Percentiles rank a stretch among this genome's conserved stretches.
Evolutionary conservation across 257 asterid genomes (phyloP).

Genomic region (Penstemon davidsonii): DNA sequence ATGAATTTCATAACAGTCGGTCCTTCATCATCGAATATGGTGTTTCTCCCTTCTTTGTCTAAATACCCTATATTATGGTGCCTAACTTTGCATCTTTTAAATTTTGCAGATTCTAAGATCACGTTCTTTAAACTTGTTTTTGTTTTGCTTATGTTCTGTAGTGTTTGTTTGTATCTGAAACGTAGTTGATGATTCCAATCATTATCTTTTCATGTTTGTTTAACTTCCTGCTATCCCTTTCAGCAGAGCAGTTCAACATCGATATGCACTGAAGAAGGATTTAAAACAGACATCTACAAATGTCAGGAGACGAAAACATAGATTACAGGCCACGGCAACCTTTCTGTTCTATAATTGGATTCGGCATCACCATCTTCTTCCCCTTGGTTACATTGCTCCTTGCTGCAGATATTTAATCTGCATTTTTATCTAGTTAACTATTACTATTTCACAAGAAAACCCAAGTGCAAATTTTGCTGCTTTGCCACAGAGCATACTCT

Average conservation of each 20-base stretch:
- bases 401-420: not conserved
- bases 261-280: conserved; percentile 25
- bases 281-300: conserved; percentile 26
- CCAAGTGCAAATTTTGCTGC: too few relatives aligned
- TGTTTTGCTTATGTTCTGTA: too few relatives aligned
- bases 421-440: too few relatives aligned
- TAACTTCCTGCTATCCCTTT: conserved; percentile 2
- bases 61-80: not conserved
- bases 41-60: not conserved
- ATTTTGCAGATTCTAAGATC: too few relatives aligned
- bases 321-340: not conserved
- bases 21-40: not conserved
- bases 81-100: not conserved
- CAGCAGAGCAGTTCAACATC: conserved; percentile 43
- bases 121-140: too few relatives aligned
- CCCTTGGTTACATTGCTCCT: not conserved
- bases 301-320: not conserved
- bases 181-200: too few relatives aligned
- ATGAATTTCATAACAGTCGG: not conserved
- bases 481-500: too few relatives aligned
- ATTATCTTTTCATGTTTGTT: not conserved
- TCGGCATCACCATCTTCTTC: not conserved
- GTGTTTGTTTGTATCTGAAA: too few relatives aligned
- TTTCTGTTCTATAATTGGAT: not conserved
- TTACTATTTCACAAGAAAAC: too few relatives aligned